Evolutionary conservation across 2,329 filamentous ascomycete species (phyloP).

Genomic region (Neophaeococcomyces aloes): DNA sequence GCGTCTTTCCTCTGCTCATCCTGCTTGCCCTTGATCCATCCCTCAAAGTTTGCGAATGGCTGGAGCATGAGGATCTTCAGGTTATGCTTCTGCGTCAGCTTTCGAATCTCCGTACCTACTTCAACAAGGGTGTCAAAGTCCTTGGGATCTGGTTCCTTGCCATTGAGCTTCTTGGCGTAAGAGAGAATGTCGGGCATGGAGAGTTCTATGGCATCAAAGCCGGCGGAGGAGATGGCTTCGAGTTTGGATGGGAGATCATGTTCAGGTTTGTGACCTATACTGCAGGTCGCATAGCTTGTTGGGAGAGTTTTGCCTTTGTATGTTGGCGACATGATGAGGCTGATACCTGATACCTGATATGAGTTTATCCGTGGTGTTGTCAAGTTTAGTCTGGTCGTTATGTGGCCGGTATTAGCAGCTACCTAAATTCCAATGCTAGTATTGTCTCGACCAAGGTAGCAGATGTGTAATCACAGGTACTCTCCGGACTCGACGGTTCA

Average conservation of each 20-base stretch:
- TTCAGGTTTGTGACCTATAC: constrained; percentile 28
- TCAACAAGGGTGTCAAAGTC: constrained; percentile 50
- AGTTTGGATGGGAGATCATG: constrained; percentile 31
- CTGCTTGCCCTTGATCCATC: constrained; percentile 51
- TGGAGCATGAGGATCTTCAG: constrained; percentile 61
- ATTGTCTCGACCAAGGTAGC: not conserved
- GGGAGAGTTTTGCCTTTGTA: constrained; percentile 24
- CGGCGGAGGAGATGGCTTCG: constrained; percentile 30
- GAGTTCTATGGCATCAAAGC: constrained; percentile 58
- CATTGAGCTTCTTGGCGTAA: constrained; percentile 46
- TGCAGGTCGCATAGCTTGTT: constrained; percentile 34
- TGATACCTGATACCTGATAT: too few relatives aligned
- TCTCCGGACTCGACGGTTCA: not conserved
- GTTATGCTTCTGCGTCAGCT: constrained; percentile 43
- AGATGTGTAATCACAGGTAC: not conserved
- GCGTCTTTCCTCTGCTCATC: constrained; percentile 47
- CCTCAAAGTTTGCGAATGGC: constrained; percentile 67
- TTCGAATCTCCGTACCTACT: constrained; percentile 45
- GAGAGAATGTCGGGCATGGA: constrained; percentile 61
- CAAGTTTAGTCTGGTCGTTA: not conserved
- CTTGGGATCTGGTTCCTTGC: constrained; percentile 42
- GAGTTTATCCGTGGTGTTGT: not conserved
- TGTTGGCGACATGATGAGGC: constrained; percentile 1
- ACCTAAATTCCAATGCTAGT: too few relatives aligned
- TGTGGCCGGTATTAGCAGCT: too few relatives aligned